Conservation (phyloP, 805 yeast species). For the Wickerhamiella lipophila region DNA sequence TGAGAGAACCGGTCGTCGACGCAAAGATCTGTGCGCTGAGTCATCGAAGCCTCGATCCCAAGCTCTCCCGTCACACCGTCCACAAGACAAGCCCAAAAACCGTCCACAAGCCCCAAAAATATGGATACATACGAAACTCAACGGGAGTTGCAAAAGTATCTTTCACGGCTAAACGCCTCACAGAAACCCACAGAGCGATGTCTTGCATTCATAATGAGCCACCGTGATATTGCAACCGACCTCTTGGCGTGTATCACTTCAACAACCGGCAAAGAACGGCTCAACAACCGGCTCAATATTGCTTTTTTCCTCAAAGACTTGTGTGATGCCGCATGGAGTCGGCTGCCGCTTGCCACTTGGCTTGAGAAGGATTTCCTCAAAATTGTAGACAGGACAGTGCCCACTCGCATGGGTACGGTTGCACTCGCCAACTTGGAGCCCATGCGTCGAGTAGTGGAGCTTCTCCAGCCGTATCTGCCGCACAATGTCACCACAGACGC, state of each 20-base stretch:
- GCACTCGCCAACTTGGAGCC: conserved; percentile 21
- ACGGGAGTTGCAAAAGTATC: conserved; percentile 54
- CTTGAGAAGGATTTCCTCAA: conserved; percentile 12
- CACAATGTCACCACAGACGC: not conserved
- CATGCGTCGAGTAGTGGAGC: conserved; percentile 15
- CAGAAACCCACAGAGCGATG: conserved; percentile 22
- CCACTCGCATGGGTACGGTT: conserved; percentile 21
- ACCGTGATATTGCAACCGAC: conserved; percentile 52
- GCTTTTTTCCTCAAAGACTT: conserved; percentile 60
- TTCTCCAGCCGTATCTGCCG: conserved; percentile 9
- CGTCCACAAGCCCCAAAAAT: too few relatives aligned
- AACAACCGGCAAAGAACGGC: conserved; percentile 33
- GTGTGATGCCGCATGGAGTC: conserved; percentile 20
- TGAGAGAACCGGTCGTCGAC: too few relatives aligned
- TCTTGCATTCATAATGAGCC: conserved; percentile 21
- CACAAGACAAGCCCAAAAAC: too few relatives aligned
- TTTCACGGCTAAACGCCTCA: conserved; percentile 55
- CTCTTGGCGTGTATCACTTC: conserved; percentile 55
- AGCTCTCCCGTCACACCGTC: too few relatives aligned
- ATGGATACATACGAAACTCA: conserved; percentile 86
- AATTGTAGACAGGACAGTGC: conserved; percentile 19
- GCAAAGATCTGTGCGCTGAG: not conserved
- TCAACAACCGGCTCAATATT: conserved; percentile 53
- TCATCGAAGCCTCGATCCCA: not conserved
- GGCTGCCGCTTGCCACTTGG: conserved; percentile 6